A percentile compares a stretch with the other conserved stretches of the same genome.
phyloP scores from a whole-genome alignment of 306 rosid species.

The Vicia faba region DNA sequence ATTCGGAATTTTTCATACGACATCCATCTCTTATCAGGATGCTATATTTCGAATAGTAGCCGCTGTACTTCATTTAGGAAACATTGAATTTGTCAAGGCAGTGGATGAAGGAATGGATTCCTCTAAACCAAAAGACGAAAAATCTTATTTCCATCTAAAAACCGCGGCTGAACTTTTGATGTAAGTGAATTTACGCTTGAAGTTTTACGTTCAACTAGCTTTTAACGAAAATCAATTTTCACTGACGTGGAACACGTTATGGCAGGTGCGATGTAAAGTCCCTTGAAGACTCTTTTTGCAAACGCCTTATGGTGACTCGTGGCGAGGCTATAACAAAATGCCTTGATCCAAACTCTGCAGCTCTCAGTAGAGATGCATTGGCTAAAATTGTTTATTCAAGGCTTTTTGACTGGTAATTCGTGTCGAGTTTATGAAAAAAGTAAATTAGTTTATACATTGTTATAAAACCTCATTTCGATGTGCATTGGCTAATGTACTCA shows the following conservation, averaged over 20 bases:
- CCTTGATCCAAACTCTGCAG: conserved; percentile 72
- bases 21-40: conserved; percentile 58
- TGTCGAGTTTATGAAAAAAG: conserved; percentile 29
- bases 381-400: conserved; percentile 89
- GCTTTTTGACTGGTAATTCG: conserved; percentile 84
- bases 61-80: conserved; percentile 93
- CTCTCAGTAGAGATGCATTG: conserved; percentile 83
- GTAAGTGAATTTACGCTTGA: conserved; percentile 44
- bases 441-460: neutral
- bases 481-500: conserved; percentile 27
- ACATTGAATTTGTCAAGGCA: conserved; percentile 82
- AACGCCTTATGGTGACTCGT: conserved; percentile 89
- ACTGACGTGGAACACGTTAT: no score
- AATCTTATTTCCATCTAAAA: conserved; percentile 73
- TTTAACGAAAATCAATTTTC: neutral
- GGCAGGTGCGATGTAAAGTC: conserved; percentile 80
- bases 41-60: conserved; percentile 89
- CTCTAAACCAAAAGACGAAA: conserved; percentile 83
- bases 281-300: conserved; percentile 92
- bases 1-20: neutral
- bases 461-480: neutral
- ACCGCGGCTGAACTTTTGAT: conserved; percentile 82
- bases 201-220: neutral
- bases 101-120: conserved; percentile 62
- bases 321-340: conserved; percentile 87